Percentiles rank a stretch among this genome's conserved stretches.
These are phyloP conservation scores for Plectosphaerella plurivora DNA, from an alignment of 2,329 filamentous ascomycete genomes.

Conservation along the genomic window DNA sequence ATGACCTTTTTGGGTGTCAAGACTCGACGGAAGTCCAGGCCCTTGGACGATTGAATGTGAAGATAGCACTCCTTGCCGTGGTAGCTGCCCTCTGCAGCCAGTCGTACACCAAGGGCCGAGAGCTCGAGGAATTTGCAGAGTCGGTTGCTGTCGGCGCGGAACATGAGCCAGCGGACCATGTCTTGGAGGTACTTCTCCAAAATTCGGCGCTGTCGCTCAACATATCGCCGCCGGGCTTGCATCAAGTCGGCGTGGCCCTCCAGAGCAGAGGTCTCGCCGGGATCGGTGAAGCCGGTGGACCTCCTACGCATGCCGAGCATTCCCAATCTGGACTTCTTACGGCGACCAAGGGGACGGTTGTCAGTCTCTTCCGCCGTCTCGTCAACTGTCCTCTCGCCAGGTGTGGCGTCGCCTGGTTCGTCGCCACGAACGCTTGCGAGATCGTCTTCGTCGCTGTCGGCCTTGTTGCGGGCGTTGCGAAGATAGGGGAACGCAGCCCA, in stretches of 20 bases:
- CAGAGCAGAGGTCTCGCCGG: slow-evolving; percentile 34
- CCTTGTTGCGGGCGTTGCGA: slow-evolving; percentile 72
- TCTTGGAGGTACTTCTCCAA: slow-evolving; percentile 88
- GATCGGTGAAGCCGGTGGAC: slow-evolving; percentile 45
- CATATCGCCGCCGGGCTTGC: slow-evolving; percentile 52
- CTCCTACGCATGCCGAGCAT: slow-evolving; percentile 50
- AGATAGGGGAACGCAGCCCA: slow-evolving; percentile 86
- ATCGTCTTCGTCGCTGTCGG: slow-evolving; percentile 76
- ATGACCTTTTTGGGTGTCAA: slow-evolving; percentile 75
- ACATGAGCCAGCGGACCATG: slow-evolving; percentile 96
- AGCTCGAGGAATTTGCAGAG: slow-evolving; percentile 94
- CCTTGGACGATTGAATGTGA: slow-evolving; percentile 87
- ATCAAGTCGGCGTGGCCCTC: slow-evolving; percentile 36
- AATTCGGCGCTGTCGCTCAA: slow-evolving; percentile 77
- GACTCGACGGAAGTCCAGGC: slow-evolving; percentile 78
- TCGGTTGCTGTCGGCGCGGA: slow-evolving; percentile 90
- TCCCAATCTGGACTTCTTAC: slow-evolving; percentile 48
- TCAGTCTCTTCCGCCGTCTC: slow-evolving; percentile 27
- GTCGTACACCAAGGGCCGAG: slow-evolving; percentile 85
- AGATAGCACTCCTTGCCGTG: slow-evolving; percentile 96
- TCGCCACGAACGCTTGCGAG: slow-evolving; percentile 31
- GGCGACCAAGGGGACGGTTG: slow-evolving; percentile 23
- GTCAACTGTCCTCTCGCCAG: slow-evolving; percentile 32
- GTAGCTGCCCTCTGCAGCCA: slow-evolving; percentile 93
- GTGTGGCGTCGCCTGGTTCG: slow-evolving; percentile 35